Evolutionary conservation across 129 eudicot species (phyloP), one percentile per base, ranked within the genome.

Genomic region (Mikania micrantha): DNA sequence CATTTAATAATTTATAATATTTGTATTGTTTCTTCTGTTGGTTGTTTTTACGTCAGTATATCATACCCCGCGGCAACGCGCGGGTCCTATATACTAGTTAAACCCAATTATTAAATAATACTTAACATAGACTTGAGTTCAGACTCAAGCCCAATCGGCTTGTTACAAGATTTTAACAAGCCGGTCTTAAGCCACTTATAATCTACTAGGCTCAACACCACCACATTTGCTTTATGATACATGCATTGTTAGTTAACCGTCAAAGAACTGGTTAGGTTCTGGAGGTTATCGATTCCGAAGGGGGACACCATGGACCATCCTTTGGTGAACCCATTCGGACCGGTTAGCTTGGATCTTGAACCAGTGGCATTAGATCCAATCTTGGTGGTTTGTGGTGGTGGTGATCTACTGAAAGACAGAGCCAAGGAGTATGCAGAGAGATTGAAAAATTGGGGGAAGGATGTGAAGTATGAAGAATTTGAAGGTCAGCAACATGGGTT

Each of bases 401-500:
- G 71, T 35, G 95, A 88, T 67, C 53, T 88, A 41, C 70, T 88
- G 47, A 82, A 71, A 57, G 95, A 88, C 50, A 74, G 95, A 50
- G 86, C 84, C 29, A 77, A 82, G 29, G 82, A 82, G 3, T 85
- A 77, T 65, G 85, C 78, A 25, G 70, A 80, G 17, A 88, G 45
- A 42, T 42, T 88, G 57, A 80, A 75, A 66, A 52, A 44, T 11
- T 80, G 81, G 82, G 91, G 91, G 9, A 88, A 85, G 73, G 73
- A 78, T 58, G 79, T 88, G 52, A 79, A 75, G 28, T 85, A 85
- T 64, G 86, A 32, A 9, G 95, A 88, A 65, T 88, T 84, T 77
- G 86, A 88, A 66, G 95, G 91, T 41, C 84, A 88, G 42, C 91
- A 88, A 67, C 95, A 88, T 80, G 95, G 95, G 49, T 88, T 88